These are phyloP conservation scores for Malassezia furfur DNA, from an alignment of 1,284 basidiomycete species.

Conservation along the genomic window DNA sequence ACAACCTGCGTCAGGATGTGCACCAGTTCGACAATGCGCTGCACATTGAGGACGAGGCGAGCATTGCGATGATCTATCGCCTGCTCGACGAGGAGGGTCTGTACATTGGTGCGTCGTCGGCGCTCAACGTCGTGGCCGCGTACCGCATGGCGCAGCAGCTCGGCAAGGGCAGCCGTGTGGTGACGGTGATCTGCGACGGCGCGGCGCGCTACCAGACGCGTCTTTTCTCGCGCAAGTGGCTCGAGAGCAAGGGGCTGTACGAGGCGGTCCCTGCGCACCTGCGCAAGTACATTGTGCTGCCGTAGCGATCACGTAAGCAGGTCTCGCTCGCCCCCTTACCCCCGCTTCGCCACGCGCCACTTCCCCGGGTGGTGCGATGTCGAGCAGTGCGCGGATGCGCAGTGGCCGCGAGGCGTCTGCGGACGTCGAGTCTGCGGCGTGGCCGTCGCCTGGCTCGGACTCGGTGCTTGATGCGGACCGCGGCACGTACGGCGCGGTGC, in stretches of 20 bases:
- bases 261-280: conserved; percentile 72
- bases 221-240: conserved; percentile 89
- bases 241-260: conserved; percentile 70
- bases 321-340: not conserved
- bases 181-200: conserved; percentile 85
- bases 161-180: conserved; percentile 69
- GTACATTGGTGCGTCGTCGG: conserved; percentile 91
- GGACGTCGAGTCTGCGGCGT: not conserved
- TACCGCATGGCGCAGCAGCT: conserved; percentile 75
- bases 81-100: conserved; percentile 84
- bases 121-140: conserved; percentile 90
- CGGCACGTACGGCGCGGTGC: no score
- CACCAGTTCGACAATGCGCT: conserved; percentile 67
- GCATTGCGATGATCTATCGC: conserved; percentile 86
- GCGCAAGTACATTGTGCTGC: conserved; percentile 78
- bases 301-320: conserved; percentile 17
- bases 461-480: no score
- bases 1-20: conserved; percentile 79
- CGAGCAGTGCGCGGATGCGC: not conserved
- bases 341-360: not conserved
- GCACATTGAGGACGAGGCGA: conserved; percentile 76
- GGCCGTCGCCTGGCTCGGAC: no score
- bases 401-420: not conserved
- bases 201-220: conserved; percentile 94
- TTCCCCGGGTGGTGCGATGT: not conserved